These are phyloP conservation scores for Ambrosia artemisiifolia DNA, from an alignment of 129 eudicot genomes.

Conservation along the genomic window DNA sequence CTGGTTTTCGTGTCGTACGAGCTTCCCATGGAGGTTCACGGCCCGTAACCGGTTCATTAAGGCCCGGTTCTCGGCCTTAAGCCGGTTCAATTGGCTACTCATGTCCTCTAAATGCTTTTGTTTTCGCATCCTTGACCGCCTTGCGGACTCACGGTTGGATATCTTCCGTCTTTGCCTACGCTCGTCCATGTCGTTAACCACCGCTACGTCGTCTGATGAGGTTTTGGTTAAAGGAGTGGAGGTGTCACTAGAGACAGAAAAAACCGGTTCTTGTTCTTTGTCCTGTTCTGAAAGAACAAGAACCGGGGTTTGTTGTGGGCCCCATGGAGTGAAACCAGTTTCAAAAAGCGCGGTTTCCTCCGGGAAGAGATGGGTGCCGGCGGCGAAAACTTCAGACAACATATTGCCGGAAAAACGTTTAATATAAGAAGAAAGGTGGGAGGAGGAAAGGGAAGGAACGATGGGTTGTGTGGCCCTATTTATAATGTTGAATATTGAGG, in stretches of 20 bases:
- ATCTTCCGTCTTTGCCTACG: constrained; percentile 70
- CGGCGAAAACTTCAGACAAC: constrained; percentile 55
- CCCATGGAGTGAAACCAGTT: constrained; percentile 57
- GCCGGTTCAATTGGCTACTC: constrained; percentile 55
- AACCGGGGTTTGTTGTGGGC: constrained; percentile 36
- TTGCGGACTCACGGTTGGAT: constrained; percentile 91
- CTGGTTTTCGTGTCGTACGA: constrained; percentile 50
- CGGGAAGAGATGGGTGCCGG: constrained; percentile 24
- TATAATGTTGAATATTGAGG: constrained; percentile 33
- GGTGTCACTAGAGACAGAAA: constrained; percentile 46
- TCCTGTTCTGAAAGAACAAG: neutral
- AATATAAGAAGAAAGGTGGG: constrained; percentile 35
- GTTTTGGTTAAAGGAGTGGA: constrained; percentile 27
- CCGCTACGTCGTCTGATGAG: neutral
- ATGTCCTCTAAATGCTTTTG: constrained; percentile 75
- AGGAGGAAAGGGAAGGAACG: constrained; percentile 86
- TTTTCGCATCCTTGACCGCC: constrained; percentile 82
- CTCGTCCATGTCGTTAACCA: constrained; percentile 34
- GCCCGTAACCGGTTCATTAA: constrained; percentile 59
- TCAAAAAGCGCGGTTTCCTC: constrained; percentile 22
- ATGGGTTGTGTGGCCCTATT: constrained; percentile 52
- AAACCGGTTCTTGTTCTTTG: constrained; percentile 40
- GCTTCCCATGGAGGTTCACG: constrained; percentile 33
- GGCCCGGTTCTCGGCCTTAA: constrained; percentile 54
- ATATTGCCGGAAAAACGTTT: constrained; percentile 62